A percentile compares a stretch with the other conserved stretches of the same genome.
phyloP scores from a whole-genome alignment of 2,329 filamentous ascomycete genomes.

The Fusarium stilboides region DNA sequence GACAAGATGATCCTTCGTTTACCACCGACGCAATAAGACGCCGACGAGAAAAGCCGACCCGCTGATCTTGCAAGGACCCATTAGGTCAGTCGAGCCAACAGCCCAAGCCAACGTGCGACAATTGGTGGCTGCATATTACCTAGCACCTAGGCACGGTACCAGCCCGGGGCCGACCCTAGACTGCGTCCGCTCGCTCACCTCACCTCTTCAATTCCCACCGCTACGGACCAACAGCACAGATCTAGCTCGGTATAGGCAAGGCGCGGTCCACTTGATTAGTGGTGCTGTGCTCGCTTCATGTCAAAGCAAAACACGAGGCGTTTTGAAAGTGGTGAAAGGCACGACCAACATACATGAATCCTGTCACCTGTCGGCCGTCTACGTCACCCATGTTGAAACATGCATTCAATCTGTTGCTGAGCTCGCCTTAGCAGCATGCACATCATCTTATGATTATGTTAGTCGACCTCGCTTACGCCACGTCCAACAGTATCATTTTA shows the following conservation, averaged over 20 bases:
- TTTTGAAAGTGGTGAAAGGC: slow-evolving; percentile 22
- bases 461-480: neutral
- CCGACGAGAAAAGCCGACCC: slow-evolving; percentile 25
- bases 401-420: neutral
- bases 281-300: slow-evolving; percentile 25
- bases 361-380: slow-evolving; percentile 22
- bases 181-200: slow-evolving; percentile 35
- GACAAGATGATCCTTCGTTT: slow-evolving; percentile 30
- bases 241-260: slow-evolving; percentile 28
- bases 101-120: slow-evolving; percentile 1
- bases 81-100: slow-evolving; percentile 38
- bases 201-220: slow-evolving; percentile 37
- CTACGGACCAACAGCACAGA: slow-evolving; percentile 45
- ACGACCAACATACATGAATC: slow-evolving; percentile 37
- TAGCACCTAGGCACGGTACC: slow-evolving; percentile 23
- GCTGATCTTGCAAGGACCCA: slow-evolving; percentile 40
- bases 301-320: slow-evolving; percentile 39
- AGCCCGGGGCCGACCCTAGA: slow-evolving; percentile 46
- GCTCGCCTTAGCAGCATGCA: neutral
- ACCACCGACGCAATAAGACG: slow-evolving; percentile 41
- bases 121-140: slow-evolving; percentile 43
- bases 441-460: slow-evolving; percentile 3
- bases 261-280: slow-evolving; percentile 24
- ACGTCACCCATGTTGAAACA: slow-evolving; percentile 16
- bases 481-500: neutral